Conservation (phyloP, 164 flowering plant species). For the Brasenia schreberi region DNA sequence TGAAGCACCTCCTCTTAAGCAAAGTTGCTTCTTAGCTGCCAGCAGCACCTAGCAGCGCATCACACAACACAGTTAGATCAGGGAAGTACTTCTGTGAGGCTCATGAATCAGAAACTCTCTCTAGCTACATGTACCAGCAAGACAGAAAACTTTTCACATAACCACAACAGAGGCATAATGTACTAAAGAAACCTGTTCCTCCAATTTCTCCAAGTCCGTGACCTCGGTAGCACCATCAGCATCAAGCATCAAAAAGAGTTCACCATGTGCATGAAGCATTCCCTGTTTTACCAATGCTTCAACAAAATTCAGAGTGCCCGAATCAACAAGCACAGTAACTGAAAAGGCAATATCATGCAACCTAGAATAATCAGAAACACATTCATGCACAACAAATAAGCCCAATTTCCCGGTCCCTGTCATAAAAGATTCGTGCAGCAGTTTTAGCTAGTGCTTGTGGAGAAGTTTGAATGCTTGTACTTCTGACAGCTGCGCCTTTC, state of each 20-base stretch:
- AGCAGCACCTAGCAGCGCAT: no score
- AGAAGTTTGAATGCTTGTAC: conserved; percentile 35
- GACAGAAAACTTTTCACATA: no score
- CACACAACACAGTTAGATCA: no score
- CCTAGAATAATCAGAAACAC: not conserved
- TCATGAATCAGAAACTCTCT: no score
- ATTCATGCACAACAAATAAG: not conserved
- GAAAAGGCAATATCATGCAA: not conserved
- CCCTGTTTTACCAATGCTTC: conserved; percentile 63
- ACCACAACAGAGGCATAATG: no score
- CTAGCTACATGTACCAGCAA: no score
- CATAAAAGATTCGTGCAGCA: not conserved
- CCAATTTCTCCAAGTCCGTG: conserved; percentile 86
- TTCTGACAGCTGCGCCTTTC: conserved; percentile 94
- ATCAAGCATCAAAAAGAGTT: conserved; percentile 90
- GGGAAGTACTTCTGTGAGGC: no score
- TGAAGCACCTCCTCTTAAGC: conserved; percentile 15
- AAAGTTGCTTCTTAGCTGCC: no score
- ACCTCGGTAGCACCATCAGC: conserved; percentile 99
- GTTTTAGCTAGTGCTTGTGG: not conserved
- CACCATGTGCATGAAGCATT: conserved; percentile 97
- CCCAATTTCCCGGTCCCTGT: not conserved
- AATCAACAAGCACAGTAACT: conserved; percentile 18
- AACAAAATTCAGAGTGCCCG: conserved; percentile 38
- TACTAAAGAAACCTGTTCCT: conserved; percentile 62